Percentiles rank a stretch among this genome's conserved stretches.
phyloP scores from a whole-genome alignment of 768 basidiomycete species.

The Strobilomyces confusus region DNA sequence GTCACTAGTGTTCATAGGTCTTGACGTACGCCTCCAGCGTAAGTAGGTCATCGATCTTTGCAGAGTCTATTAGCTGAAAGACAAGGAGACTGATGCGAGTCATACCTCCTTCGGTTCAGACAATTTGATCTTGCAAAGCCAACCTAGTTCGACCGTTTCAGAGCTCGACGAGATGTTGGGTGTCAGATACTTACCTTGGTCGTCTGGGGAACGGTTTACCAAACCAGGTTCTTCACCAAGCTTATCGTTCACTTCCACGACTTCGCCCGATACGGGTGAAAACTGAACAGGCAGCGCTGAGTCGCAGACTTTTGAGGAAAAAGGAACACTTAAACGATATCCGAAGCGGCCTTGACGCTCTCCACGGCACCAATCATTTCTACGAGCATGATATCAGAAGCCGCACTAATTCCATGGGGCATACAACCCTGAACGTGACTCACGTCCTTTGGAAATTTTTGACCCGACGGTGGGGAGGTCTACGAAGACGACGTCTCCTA shows the following conservation, averaged over 20 bases:
- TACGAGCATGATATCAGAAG: constrained; percentile 26
- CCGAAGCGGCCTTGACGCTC: constrained; percentile 95
- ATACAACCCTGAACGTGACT: constrained; percentile 27
- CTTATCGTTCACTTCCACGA: constrained; percentile 73
- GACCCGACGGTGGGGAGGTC: constrained; percentile 73
- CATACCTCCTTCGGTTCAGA: constrained; percentile 73
- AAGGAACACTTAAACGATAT: constrained; percentile 59
- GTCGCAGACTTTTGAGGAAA: constrained; percentile 2
- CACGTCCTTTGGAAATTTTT: constrained; percentile 69
- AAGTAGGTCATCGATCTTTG: constrained; percentile 67
- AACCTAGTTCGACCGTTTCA: constrained; percentile 50
- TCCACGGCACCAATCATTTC: constrained; percentile 90
- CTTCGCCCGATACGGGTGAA: constrained; percentile 85
- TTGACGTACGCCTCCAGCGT: constrained; percentile 71
- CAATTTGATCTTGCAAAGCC: constrained; percentile 92
- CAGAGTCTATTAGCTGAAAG: background rate
- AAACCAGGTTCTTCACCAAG: constrained; percentile 69
- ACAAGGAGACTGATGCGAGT: background rate
- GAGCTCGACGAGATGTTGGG: background rate
- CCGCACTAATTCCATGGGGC: background rate
- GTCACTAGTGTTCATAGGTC: constrained; percentile 43
- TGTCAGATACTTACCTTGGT: constrained; percentile 54
- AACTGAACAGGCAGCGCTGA: constrained; percentile 47
- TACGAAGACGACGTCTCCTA: constrained; percentile 97
- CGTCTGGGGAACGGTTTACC: constrained; percentile 85